phyloP scores from a whole-genome alignment of 1,284 basidiomycete genomes.

The Farysia itapuensis region DNA sequence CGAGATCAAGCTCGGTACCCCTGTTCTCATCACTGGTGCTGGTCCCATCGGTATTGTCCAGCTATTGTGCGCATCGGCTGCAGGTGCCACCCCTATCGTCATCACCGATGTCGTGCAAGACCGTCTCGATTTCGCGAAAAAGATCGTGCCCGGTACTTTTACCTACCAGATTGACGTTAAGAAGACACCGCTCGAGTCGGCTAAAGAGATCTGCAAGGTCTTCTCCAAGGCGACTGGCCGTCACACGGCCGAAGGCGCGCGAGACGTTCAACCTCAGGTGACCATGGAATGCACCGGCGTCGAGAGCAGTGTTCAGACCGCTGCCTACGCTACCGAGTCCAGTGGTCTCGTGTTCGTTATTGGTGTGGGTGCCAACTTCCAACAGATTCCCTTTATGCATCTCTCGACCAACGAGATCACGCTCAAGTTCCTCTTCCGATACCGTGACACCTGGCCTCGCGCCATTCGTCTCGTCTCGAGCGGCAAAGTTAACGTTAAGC shows the following conservation, averaged over 20 bases:
- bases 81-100: slow-evolving; percentile 65
- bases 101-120: slow-evolving; percentile 64
- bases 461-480: slow-evolving; percentile 77
- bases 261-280: slow-evolving; percentile 38
- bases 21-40: slow-evolving; percentile 35
- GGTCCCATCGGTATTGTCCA: slow-evolving; percentile 66
- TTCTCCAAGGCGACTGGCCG: slow-evolving; percentile 42
- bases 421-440: slow-evolving; percentile 62
- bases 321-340: slow-evolving; percentile 61
- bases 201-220: slow-evolving; percentile 41
- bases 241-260: slow-evolving; percentile 13
- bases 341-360: slow-evolving; percentile 65
- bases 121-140: slow-evolving; percentile 64
- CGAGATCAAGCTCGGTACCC: slow-evolving; percentile 61
- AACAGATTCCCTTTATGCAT: slow-evolving; percentile 63
- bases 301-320: slow-evolving; percentile 82
- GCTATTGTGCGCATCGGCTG: slow-evolving; percentile 64
- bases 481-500: slow-evolving; percentile 81
- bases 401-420: slow-evolving; percentile 65
- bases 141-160: slow-evolving; percentile 62
- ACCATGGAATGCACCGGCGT: slow-evolving; percentile 81
- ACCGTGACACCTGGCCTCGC: slow-evolving; percentile 69
- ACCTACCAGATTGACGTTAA: slow-evolving; percentile 54
- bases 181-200: slow-evolving; percentile 22
- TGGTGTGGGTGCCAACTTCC: slow-evolving; percentile 62